These are phyloP conservation scores for Dothidotthia symphoricarpi DNA, from an alignment of 2,329 filamentous ascomycete genomes.

Conservation along the genomic window DNA sequence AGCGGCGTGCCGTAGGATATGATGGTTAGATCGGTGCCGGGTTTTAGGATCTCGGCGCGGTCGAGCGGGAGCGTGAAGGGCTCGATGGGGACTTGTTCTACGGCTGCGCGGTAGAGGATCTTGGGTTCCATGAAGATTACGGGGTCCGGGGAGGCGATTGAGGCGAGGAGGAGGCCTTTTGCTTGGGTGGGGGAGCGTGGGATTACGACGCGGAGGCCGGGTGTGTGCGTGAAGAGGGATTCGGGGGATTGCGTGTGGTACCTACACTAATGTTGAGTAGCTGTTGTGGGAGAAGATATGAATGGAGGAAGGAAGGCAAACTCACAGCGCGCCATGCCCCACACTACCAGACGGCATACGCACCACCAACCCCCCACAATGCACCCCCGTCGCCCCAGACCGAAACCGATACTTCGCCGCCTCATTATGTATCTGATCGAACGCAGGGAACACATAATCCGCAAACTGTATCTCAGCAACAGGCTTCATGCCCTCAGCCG, in stretches of 20 bases:
- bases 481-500: conserved; percentile 87
- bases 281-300: background rate
- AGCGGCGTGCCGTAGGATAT: conserved; percentile 87
- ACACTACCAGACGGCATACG: conserved; percentile 89
- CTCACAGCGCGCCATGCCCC: conserved; percentile 76
- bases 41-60: conserved; percentile 79
- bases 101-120: conserved; percentile 84
- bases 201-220: conserved; percentile 80
- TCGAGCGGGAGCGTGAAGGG: conserved; percentile 81
- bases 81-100: conserved; percentile 82
- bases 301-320: conserved; percentile 1
- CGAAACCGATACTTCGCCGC: conserved; percentile 85
- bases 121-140: conserved; percentile 95
- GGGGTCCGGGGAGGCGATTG: conserved; percentile 75
- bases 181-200: conserved; percentile 83
- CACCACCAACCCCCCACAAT: conserved; percentile 75
- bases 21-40: conserved; percentile 76
- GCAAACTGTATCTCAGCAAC: conserved; percentile 95
- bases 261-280: conserved; percentile 27
- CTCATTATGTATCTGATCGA: conserved; percentile 92
- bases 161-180: conserved; percentile 79
- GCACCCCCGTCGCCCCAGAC: conserved; percentile 54
- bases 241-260: conserved; percentile 92
- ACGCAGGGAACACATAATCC: conserved; percentile 89
- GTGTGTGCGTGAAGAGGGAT: conserved; percentile 82